Conservation (phyloP, 1,284 basidiomycete species). For the Chondrostereum purpureum region DNA sequence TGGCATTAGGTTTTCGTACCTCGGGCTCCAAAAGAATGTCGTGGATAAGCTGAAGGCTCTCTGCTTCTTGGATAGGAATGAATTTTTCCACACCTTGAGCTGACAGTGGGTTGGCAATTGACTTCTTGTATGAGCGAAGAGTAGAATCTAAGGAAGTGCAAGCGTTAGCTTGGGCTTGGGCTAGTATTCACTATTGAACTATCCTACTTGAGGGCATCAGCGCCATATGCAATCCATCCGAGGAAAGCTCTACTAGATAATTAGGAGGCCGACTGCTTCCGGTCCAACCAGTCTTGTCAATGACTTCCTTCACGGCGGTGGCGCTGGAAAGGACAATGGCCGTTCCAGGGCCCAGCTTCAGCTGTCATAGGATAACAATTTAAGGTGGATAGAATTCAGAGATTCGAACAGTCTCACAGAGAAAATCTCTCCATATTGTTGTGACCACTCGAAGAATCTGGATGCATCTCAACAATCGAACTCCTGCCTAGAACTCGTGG, state of each 20-base stretch:
- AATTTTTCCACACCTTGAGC: conserved; percentile 1
- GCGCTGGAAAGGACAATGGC: conserved; percentile 20
- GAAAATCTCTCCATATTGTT: conserved; percentile 21
- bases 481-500: not conserved
- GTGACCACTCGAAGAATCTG: conserved; percentile 22
- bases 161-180: too few relatives aligned
- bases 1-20: not conserved
- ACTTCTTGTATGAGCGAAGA: too few relatives aligned
- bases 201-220: conserved; percentile 7
- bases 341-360: conserved; percentile 18
- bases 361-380: not conserved
- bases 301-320: conserved; percentile 19
- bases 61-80: conserved; percentile 5
- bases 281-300: conserved; percentile 18
- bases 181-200: too few relatives aligned
- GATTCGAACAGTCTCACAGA: conserved; percentile 10
- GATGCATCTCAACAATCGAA: not conserved
- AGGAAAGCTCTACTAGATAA: conserved; percentile 16
- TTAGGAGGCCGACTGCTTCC: conserved; percentile 18
- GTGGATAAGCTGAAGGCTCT: conserved; percentile 4
- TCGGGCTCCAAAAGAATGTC: conserved; percentile 3
- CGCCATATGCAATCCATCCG: conserved; percentile 6
- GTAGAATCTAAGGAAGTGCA: too few relatives aligned
- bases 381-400: not conserved
- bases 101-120: conserved; percentile 1